phyloP scores from a whole-genome alignment of 352 stramenopile species.

The Nothophytophthora sp. region DNA sequence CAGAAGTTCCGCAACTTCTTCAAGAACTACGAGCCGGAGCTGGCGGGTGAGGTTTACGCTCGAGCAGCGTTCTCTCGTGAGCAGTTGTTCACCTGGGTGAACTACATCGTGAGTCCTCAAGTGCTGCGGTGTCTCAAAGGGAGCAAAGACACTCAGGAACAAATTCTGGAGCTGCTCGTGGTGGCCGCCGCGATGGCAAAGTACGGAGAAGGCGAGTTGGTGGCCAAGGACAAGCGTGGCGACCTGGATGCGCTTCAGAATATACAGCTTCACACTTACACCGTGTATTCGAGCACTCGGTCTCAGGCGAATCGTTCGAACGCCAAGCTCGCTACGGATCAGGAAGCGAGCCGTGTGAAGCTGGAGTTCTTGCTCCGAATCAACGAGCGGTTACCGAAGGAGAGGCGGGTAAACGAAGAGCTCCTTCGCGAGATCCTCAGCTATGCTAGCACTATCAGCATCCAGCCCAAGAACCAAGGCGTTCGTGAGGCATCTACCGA shows the following conservation, averaged over 20 bases:
- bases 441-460: slow-evolving; percentile 17
- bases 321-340: slow-evolving; percentile 7
- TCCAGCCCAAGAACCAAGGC: slow-evolving; percentile 9
- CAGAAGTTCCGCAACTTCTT: slow-evolving; percentile 38
- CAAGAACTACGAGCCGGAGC: slow-evolving; percentile 33
- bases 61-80: slow-evolving; percentile 18
- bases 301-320: slow-evolving; percentile 8
- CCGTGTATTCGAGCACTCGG: slow-evolving; percentile 18
- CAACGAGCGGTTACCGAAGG: slow-evolving; percentile 31
- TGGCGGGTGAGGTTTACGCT: slow-evolving; percentile 34
- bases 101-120: slow-evolving; percentile 38
- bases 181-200: slow-evolving; percentile 37
- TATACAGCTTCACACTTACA: slow-evolving; percentile 31
- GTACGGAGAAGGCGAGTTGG: slow-evolving; percentile 35
- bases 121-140: slow-evolving; percentile 18
- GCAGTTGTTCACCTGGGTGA: slow-evolving; percentile 35
- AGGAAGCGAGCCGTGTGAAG: slow-evolving; percentile 11
- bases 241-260: slow-evolving; percentile 32
- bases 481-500: too few relatives aligned
- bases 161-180: slow-evolving; percentile 37
- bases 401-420: slow-evolving; percentile 29
- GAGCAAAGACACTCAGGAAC: slow-evolving; percentile 16
- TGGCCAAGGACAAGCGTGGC: slow-evolving; percentile 30
- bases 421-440: slow-evolving; percentile 33
- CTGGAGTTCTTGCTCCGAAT: slow-evolving; percentile 44